A percentile compares a stretch with the other conserved stretches of the same genome.
phyloP scores from a whole-genome alignment of 1,284 basidiomycete species.

The Apiotrichum akiyoshidainum region DNA sequence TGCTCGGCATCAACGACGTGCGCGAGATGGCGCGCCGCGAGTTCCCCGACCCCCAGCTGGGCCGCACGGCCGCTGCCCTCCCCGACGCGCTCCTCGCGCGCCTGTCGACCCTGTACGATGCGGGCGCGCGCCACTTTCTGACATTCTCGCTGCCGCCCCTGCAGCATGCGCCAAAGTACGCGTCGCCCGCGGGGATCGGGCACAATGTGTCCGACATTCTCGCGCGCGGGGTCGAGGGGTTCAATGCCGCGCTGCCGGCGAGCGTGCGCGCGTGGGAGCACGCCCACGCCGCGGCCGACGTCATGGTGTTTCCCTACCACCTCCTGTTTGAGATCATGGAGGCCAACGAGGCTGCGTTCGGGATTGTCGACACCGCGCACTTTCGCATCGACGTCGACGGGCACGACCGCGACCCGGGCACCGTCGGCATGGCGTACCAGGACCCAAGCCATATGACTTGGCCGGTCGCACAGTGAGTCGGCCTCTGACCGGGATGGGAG shows the following conservation, averaged over 20 bases:
- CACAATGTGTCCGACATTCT: not conserved
- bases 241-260: not conserved
- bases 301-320: conserved; percentile 3
- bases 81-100: not conserved
- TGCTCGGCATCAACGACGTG: conserved; percentile 20
- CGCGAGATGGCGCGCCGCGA: conserved; percentile 11
- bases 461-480: conserved; percentile 4
- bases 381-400: not conserved
- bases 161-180: conserved; percentile 5
- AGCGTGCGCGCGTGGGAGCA: not conserved
- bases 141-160: not conserved
- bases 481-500: not conserved
- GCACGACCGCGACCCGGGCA: not conserved
- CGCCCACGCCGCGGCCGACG: not conserved
- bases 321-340: not conserved
- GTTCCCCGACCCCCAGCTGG: not conserved
- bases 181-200: not conserved
- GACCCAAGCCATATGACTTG: conserved; percentile 5
- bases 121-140: conserved; percentile 5
- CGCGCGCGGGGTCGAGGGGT: not conserved
- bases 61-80: not conserved
- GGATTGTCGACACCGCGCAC: not conserved
- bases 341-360: not conserved
- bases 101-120: not conserved
- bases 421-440: not conserved